These are phyloP conservation scores for Purpureocillium lavendulum DNA, from an alignment of 2,329 filamentous ascomycete species.

Conservation along the genomic window DNA sequence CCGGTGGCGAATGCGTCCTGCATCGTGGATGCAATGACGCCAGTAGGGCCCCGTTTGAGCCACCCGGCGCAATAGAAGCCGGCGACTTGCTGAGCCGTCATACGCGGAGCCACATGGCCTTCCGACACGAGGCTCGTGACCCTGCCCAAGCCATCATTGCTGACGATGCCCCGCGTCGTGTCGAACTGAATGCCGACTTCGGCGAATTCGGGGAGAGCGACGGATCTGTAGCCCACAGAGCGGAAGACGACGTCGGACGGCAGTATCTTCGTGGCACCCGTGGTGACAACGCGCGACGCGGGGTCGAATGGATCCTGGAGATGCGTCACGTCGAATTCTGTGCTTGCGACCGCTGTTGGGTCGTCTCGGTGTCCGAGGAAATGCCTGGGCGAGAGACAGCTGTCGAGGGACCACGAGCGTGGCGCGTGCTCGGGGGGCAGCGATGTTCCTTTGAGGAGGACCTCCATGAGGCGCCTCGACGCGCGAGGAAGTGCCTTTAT, in stretches of 20 bases:
- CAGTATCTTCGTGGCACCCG: constrained; percentile 42
- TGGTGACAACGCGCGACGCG: constrained; percentile 36
- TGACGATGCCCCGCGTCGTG: constrained; percentile 62
- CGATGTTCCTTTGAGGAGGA: constrained; percentile 67
- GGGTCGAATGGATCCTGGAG: constrained; percentile 49
- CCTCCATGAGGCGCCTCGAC: constrained; percentile 68
- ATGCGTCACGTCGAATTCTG: constrained; percentile 57
- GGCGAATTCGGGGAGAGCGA: constrained; percentile 64
- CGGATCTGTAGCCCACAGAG: constrained; percentile 90
- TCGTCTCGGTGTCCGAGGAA: constrained; percentile 47
- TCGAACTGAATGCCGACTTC: constrained; percentile 75
- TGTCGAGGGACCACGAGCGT: constrained; percentile 79
- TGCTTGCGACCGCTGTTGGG: constrained; percentile 47
- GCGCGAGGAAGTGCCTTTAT: constrained; percentile 65
- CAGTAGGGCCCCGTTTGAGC: constrained; percentile 91
- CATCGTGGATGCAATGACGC: constrained; percentile 95
- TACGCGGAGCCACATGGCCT: constrained; percentile 15
- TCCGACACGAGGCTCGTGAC: constrained; percentile 37
- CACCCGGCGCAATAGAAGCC: constrained; percentile 91
- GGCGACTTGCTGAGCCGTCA: constrained; percentile 37
- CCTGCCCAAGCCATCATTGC: constrained; percentile 73
- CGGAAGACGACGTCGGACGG: constrained; percentile 71
- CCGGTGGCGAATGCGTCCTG: constrained; percentile 85
- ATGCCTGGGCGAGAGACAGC: constrained; percentile 67
- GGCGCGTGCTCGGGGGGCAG: constrained; percentile 35